Conservation (phyloP, 495 filamentous ascomycete genomes). For the Xanthoparmelia taractica region DNA sequence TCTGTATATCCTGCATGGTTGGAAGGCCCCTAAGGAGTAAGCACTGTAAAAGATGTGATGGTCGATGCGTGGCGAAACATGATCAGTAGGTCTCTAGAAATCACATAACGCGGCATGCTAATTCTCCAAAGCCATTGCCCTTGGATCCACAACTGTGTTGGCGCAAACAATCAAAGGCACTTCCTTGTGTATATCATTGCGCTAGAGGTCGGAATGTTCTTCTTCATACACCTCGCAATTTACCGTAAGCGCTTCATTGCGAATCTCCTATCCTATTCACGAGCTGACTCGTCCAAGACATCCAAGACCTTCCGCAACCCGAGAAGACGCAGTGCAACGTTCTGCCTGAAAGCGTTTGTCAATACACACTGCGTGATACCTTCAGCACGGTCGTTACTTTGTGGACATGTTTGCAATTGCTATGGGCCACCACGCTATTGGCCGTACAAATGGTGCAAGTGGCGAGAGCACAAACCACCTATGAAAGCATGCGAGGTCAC, state of each 20-base stretch:
- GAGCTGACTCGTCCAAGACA: constrained; percentile 32
- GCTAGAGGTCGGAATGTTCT: constrained; percentile 64
- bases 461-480: constrained; percentile 85
- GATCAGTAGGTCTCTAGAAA: constrained; percentile 84
- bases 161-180: constrained; percentile 87
- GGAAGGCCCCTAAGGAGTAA: constrained; percentile 86
- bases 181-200: constrained; percentile 83
- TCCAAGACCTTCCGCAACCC: constrained; percentile 40
- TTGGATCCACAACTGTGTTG: constrained; percentile 95
- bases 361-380: constrained; percentile 65
- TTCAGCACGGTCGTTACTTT: constrained; percentile 70
- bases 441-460: constrained; percentile 87
- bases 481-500: constrained; percentile 82
- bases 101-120: constrained; percentile 31
- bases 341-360: constrained; percentile 65
- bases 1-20: constrained; percentile 90
- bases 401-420: constrained; percentile 75
- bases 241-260: constrained; percentile 40
- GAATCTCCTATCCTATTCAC: constrained; percentile 7
- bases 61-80: constrained; percentile 89
- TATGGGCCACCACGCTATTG: constrained; percentile 93
- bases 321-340: constrained; percentile 58
- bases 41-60: constrained; percentile 85
- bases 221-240: constrained; percentile 48
- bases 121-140: constrained; percentile 76